These are phyloP conservation scores for Helicostylum pulchrum DNA, from an alignment of 192 early-diverging fungal genomes.

Conservation along the genomic window DNA sequence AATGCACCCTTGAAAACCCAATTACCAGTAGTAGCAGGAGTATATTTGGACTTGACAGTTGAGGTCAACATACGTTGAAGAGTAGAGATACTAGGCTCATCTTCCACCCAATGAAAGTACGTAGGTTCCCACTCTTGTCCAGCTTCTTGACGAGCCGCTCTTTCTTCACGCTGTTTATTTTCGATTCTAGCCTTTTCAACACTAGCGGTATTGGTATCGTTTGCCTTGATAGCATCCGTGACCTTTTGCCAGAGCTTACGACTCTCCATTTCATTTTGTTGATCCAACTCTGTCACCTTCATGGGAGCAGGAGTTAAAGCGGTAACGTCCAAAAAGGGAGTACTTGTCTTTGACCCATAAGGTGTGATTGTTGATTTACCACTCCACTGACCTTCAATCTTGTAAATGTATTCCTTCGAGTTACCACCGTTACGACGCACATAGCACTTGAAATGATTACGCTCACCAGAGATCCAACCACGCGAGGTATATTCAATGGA, in stretches of 20 bases:
- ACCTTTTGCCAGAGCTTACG: constrained; percentile 69
- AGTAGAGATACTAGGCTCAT: constrained; percentile 18
- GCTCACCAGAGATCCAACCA: constrained; percentile 74
- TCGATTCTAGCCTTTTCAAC: constrained; percentile 65
- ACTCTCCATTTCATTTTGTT: constrained; percentile 62
- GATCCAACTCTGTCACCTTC: constrained; percentile 51
- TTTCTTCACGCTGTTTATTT: constrained; percentile 57
- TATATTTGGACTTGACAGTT: constrained; percentile 25
- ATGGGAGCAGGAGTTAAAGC: constrained; percentile 47
- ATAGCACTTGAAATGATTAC: constrained; percentile 69
- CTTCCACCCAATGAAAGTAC: constrained; percentile 31
- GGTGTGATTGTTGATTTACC: constrained; percentile 57
- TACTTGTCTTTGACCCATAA: constrained; percentile 47
- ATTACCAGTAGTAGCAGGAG: constrained; percentile 25
- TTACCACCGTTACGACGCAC: constrained; percentile 29
- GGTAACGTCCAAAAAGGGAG: constrained; percentile 59
- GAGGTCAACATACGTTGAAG: constrained; percentile 32
- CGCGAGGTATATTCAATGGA: constrained; percentile 66
- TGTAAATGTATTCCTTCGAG: constrained; percentile 34
- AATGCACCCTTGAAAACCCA: constrained; percentile 22
- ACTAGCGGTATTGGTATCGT: constrained; percentile 62
- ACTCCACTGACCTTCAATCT: constrained; percentile 61
- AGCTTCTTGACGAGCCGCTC: constrained; percentile 52
- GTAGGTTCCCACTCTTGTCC: constrained; percentile 30
- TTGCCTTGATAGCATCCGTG: constrained; percentile 58